Percentiles rank a stretch among this genome's conserved stretches.
Conservation (phyloP, 2,329 filamentous ascomycete genomes). For the Lizonia empirigonia region DNA sequence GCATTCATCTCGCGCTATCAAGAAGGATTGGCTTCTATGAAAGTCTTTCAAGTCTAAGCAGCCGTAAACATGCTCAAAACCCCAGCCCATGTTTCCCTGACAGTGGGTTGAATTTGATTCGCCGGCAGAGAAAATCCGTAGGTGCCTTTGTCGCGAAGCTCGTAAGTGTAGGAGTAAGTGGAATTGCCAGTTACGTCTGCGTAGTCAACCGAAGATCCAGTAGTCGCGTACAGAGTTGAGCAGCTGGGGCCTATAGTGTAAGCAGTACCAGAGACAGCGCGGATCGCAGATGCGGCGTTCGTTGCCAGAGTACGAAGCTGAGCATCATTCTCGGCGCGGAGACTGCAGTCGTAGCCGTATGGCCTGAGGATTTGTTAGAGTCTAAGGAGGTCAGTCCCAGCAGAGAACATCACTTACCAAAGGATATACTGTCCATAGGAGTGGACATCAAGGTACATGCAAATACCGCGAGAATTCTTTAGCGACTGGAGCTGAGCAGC, state of each 20-base stretch:
- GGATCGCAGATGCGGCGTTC: constrained; percentile 58
- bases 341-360: constrained; percentile 65
- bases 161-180: constrained; percentile 55
- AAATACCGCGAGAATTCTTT: constrained; percentile 55
- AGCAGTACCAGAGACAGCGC: constrained; percentile 57
- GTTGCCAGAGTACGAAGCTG: constrained; percentile 58
- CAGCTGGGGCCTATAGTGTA: constrained; percentile 59
- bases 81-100: constrained; percentile 55
- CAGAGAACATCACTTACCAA: constrained; percentile 22
- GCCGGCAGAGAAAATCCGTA: constrained; percentile 57
- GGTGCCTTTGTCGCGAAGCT: constrained; percentile 55
- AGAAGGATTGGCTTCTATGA: background rate
- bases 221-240: constrained; percentile 64
- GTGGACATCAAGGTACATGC: constrained; percentile 68
- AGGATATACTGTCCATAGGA: constrained; percentile 29
- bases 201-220: constrained; percentile 53
- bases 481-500: constrained; percentile 51
- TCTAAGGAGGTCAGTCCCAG: background rate
- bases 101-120: constrained; percentile 56
- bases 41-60: constrained; percentile 13
- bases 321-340: constrained; percentile 54
- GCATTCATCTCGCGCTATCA: no score
- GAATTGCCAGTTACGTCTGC: constrained; percentile 50
- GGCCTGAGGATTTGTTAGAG: constrained; percentile 49
- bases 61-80: constrained; percentile 37